phyloP scores from a whole-genome alignment of 768 basidiomycete species.

The Lactifluus echinatus region DNA sequence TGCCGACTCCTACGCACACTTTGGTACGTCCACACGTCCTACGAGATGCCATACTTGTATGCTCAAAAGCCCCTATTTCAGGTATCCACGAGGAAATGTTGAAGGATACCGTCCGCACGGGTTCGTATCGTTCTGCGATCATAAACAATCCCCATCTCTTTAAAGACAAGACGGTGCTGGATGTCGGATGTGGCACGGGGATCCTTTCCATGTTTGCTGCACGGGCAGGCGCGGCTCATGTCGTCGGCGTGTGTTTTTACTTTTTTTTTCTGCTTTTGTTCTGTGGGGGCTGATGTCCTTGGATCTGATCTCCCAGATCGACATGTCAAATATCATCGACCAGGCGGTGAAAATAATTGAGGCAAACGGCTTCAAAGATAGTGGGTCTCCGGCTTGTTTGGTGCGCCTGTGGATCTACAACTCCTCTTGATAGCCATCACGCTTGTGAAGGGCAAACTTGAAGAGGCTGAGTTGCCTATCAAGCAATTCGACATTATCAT shows the following conservation, averaged over 20 bases:
- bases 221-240: conserved; percentile 88
- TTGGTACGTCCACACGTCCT: conserved; percentile 42
- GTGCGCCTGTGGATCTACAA: neutral
- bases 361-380: conserved; percentile 92
- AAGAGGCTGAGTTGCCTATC: conserved; percentile 83
- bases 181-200: conserved; percentile 98
- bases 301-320: conserved; percentile 58
- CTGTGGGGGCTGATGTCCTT: neutral
- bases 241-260: conserved; percentile 67
- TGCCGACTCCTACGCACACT: conserved; percentile 94
- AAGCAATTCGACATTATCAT: conserved; percentile 96
- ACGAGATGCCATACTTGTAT: neutral
- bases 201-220: conserved; percentile 98
- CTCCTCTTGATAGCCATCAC: conserved; percentile 60
- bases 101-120: conserved; percentile 92
- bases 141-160: conserved; percentile 91
- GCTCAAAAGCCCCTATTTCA: conserved; percentile 26
- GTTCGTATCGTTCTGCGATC: conserved; percentile 92
- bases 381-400: conserved; percentile 40
- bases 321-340: conserved; percentile 99
- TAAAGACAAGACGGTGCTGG: conserved; percentile 93
- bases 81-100: conserved; percentile 99
- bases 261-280: neutral
- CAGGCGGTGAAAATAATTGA: conserved; percentile 96
- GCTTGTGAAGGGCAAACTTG: conserved; percentile 95